phyloP scores from a whole-genome alignment of 2,329 filamentous ascomycete genomes.

The Pyrenophora seminiperda region DNA sequence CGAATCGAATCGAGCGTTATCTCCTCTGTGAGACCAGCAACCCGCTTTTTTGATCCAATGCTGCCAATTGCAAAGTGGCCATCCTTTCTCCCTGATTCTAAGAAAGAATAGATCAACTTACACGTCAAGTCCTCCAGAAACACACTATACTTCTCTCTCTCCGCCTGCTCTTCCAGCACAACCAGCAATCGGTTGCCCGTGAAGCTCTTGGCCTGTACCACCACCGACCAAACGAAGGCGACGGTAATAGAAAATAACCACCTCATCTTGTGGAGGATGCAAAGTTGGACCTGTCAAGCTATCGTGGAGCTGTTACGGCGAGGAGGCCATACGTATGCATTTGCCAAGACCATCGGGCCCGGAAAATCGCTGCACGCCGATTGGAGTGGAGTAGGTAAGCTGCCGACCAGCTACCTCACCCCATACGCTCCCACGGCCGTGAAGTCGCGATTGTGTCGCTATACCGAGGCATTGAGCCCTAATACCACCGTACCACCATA shows the following conservation, averaged over 20 bases:
- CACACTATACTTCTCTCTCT: slow-evolving; percentile 81
- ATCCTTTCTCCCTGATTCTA: neutral
- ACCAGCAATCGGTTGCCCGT: slow-evolving; percentile 81
- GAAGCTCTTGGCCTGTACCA: slow-evolving; percentile 77
- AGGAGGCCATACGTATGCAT: slow-evolving; percentile 42
- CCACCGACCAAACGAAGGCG: slow-evolving; percentile 67
- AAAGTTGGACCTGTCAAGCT: slow-evolving; percentile 27
- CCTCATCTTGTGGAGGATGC: slow-evolving; percentile 66
- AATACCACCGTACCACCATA: slow-evolving; percentile 9
- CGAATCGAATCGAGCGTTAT: slow-evolving; percentile 3
- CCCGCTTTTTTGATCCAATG: neutral
- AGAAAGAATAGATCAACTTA: slow-evolving; percentile 48
- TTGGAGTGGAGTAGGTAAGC: slow-evolving; percentile 17
- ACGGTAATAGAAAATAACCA: slow-evolving; percentile 70
- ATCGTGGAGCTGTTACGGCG: slow-evolving; percentile 30
- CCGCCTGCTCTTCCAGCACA: slow-evolving; percentile 78
- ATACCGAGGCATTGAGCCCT: slow-evolving; percentile 28
- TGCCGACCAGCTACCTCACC: slow-evolving; percentile 15
- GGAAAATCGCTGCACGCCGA: slow-evolving; percentile 34
- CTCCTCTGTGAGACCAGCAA: neutral
- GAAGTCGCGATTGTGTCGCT: slow-evolving; percentile 15
- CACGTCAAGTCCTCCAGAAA: slow-evolving; percentile 76
- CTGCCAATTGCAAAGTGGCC: neutral
- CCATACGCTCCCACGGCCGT: neutral
- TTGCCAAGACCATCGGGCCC: slow-evolving; percentile 40